Conservation (phyloP, 176 grass and related monocot genomes). For the Carex littledalei region DNA sequence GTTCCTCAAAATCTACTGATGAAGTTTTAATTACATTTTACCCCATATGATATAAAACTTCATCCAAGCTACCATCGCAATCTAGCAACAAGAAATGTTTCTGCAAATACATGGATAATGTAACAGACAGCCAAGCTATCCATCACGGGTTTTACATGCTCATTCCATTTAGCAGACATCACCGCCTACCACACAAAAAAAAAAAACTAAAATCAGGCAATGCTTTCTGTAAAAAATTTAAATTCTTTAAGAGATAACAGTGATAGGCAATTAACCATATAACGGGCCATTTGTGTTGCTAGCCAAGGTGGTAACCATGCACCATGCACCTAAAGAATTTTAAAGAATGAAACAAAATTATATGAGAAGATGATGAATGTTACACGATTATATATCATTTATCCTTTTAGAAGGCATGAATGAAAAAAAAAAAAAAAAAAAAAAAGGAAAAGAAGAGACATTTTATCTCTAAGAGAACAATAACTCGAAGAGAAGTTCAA, state of each 20-base stretch:
- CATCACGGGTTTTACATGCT: conserved; percentile 56
- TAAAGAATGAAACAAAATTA: conserved; percentile 13
- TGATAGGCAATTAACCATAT: conserved; percentile 34
- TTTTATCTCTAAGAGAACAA: not conserved
- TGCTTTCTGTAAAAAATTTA: not conserved
- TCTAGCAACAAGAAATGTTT: not conserved
- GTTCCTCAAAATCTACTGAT: not conserved
- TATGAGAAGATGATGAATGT: not conserved
- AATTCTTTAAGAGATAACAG: not conserved
- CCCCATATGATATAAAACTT: not conserved
- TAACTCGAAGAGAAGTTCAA: not conserved
- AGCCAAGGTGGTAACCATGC: conserved; percentile 95
- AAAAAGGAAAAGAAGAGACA: not conserved
- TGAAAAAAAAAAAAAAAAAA: not conserved
- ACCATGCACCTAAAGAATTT: conserved; percentile 54
- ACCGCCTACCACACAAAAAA: conserved; percentile 41
- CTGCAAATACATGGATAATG: not conserved
- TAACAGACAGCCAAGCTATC: conserved; percentile 33
- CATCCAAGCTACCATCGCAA: not conserved
- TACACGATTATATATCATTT: not conserved
- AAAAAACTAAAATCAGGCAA: conserved; percentile 15
- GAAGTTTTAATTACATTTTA: not conserved
- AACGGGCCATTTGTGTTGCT: conserved; percentile 33
- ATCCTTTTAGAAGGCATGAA: not conserved
- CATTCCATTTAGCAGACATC: conserved; percentile 59